phyloP scores from a whole-genome alignment of 2,329 filamentous ascomycete species.

The Fusarium sambucinum region DNA sequence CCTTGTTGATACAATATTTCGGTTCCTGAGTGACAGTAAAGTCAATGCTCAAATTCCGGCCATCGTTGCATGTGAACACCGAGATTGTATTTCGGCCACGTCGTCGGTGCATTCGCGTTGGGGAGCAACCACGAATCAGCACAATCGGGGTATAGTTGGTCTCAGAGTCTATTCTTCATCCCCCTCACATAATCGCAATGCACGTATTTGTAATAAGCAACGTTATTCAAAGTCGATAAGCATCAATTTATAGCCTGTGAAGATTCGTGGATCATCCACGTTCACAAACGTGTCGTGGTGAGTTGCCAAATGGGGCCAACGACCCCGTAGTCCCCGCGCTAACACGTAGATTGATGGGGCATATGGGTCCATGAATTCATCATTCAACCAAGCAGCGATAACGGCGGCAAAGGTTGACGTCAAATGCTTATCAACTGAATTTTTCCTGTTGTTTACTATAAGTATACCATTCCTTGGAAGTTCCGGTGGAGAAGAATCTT shows the following conservation, averaged over 20 bases:
- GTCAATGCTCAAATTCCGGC: neutral
- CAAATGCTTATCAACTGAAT: slow-evolving; percentile 1
- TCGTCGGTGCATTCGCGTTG: neutral
- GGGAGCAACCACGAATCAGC: neutral
- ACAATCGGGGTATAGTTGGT: neutral
- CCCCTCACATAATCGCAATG: neutral
- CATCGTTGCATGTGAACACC: neutral
- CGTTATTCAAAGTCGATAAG: neutral
- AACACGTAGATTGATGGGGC: slow-evolving; percentile 25
- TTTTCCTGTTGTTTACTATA: neutral
- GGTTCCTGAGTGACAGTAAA: neutral
- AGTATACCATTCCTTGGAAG: neutral
- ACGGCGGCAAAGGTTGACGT: slow-evolving; percentile 9
- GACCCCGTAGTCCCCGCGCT: neutral
- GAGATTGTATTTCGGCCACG: neutral
- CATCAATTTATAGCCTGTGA: slow-evolving; percentile 11
- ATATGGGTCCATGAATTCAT: neutral
- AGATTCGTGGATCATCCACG: slow-evolving; percentile 23
- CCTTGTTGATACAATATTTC: neutral
- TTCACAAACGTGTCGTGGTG: slow-evolving; percentile 26
- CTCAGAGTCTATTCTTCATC: neutral
- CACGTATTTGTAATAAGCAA: neutral
- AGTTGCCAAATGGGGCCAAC: slow-evolving; percentile 25
- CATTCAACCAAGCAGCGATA: slow-evolving; percentile 9
- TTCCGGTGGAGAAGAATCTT: neutral